Evolutionary conservation across 1,139 yeast genomes (phyloP).

Genomic region (Pichia sp.): DNA sequence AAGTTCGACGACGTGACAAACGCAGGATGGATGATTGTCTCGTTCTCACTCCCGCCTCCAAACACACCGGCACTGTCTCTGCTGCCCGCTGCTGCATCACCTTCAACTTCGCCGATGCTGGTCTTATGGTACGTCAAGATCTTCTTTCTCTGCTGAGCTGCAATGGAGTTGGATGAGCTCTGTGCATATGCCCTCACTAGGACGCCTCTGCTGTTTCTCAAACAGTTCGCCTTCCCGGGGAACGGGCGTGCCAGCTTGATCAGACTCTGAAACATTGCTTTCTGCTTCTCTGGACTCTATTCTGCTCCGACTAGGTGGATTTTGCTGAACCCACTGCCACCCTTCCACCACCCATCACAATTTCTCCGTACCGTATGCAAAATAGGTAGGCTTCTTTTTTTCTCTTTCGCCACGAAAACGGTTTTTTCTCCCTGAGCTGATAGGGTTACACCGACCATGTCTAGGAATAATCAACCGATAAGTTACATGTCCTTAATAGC

Average conservation of each 20-base stretch:
- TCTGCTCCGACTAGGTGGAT: neutral
- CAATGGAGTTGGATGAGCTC: constrained; percentile 8
- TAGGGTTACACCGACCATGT: neutral
- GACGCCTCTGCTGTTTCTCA: neutral
- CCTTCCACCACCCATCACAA: too few relatives aligned
- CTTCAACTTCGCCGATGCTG: neutral
- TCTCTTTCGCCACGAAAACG: neutral
- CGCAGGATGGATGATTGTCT: constrained; percentile 19
- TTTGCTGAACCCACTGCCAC: neutral
- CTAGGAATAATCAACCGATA: neutral
- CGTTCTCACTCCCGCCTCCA: neutral
- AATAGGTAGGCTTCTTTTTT: neutral
- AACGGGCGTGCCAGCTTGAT: neutral
- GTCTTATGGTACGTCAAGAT: constrained; percentile 13
- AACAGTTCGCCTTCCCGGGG: neutral
- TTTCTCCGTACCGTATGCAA: neutral
- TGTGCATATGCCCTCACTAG: neutral
- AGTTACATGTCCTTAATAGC: too few relatives aligned
- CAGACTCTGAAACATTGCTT: neutral
- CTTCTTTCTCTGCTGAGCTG: constrained; percentile 15
- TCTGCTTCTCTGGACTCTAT: neutral
- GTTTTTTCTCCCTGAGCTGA: too few relatives aligned
- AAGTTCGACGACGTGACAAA: constrained; percentile 18
- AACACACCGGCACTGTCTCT: neutral
- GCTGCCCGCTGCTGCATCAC: neutral